Conservation (phyloP, 2,329 filamentous ascomycete genomes). For the Lomentospora prolificans region DNA sequence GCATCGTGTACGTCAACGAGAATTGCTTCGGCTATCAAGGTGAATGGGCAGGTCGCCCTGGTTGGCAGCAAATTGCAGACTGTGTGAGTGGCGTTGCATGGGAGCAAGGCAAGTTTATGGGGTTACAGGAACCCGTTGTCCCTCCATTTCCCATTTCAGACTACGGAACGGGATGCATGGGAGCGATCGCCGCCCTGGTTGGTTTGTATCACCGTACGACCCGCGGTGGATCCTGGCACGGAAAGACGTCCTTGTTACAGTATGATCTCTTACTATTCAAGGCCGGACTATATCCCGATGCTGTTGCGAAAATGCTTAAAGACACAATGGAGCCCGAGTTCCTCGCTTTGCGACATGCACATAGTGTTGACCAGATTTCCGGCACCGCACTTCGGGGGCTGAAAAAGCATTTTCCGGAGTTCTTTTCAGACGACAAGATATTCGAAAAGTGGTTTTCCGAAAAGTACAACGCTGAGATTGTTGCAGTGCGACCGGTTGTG, state of each 20-base stretch:
- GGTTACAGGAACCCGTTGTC: conserved; percentile 51
- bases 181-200: conserved; percentile 13
- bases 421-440: no score
- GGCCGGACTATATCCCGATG: conserved; percentile 14
- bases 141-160: conserved; percentile 49
- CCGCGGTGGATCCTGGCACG: conserved; percentile 14
- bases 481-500: no score
- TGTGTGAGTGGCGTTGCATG: conserved; percentile 43
- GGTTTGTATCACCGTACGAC: conserved; percentile 14
- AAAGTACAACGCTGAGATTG: no score
- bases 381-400: conserved; percentile 37
- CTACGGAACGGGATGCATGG: conserved; percentile 16
- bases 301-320: conserved; percentile 10
- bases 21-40: conserved; percentile 60
- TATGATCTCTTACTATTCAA: conserved; percentile 18
- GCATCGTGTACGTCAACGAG: conserved; percentile 59
- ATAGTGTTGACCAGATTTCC: conserved; percentile 57
- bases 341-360: conserved; percentile 45
- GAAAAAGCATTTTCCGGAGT: background rate
- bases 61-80: conserved; percentile 66
- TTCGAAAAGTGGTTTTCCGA: no score
- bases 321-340: conserved; percentile 40
- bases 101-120: conserved; percentile 53
- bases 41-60: conserved; percentile 38
- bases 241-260: conserved; percentile 18